Evolutionary conservation across 2,329 filamentous ascomycete species (phyloP).

Genomic region (Mollisiaceae sp.): DNA sequence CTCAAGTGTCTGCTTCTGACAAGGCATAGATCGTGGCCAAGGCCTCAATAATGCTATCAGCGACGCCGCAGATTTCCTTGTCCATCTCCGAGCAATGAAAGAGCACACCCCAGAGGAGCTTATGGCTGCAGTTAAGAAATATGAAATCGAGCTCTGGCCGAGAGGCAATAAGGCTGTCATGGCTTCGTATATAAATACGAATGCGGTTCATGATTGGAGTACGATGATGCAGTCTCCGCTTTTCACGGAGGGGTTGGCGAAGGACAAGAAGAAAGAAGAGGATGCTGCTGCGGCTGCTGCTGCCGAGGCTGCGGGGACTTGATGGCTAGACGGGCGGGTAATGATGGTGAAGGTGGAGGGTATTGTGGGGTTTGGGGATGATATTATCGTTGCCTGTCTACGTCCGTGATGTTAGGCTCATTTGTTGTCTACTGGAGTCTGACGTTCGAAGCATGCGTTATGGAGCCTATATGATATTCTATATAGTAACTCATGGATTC

Average conservation of each 20-base stretch:
- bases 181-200: slow-evolving; percentile 50
- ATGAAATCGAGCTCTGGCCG: slow-evolving; percentile 51
- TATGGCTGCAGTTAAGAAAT: slow-evolving; percentile 45
- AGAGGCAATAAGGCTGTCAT: slow-evolving; percentile 51
- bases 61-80: slow-evolving; percentile 43
- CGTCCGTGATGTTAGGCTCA: not conserved
- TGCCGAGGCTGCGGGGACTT: not conserved
- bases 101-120: slow-evolving; percentile 34
- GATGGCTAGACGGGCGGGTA: not conserved
- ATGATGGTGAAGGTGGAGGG: not conserved
- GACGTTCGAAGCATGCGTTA: too few relatives aligned
- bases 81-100: slow-evolving; percentile 33
- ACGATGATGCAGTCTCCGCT: slow-evolving; percentile 42
- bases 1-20: not conserved
- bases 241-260: slow-evolving; percentile 27
- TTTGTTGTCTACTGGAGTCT: too few relatives aligned
- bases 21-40: slow-evolving; percentile 47
- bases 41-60: slow-evolving; percentile 53
- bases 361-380: not conserved
- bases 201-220: slow-evolving; percentile 51
- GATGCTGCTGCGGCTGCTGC: not conserved
- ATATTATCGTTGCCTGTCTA: not conserved
- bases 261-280: slow-evolving; percentile 11
- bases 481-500: too few relatives aligned
- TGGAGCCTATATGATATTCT: too few relatives aligned